Conservation (phyloP, 345 rosid genomes). For the Anastatica hierochuntica region DNA sequence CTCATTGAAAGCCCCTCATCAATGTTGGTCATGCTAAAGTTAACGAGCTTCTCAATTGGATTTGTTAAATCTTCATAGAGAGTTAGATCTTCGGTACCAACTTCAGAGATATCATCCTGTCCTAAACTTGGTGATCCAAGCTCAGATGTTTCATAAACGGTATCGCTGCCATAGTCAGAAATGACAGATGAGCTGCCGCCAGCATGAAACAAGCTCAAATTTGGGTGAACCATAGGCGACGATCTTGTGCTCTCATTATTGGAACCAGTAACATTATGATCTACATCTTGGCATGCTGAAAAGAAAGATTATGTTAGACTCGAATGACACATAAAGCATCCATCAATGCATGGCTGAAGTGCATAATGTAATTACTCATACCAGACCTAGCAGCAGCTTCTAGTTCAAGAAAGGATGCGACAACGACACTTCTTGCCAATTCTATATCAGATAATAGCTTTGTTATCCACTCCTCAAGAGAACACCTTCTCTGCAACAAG, state of each 20-base stretch:
- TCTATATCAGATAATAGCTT: slow-evolving; percentile 92
- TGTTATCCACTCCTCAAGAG: slow-evolving; percentile 95
- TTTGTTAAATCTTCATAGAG: slow-evolving; percentile 70
- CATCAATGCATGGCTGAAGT: too few species aligned
- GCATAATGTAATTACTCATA: slow-evolving; percentile 39
- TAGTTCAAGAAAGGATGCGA: slow-evolving; percentile 94
- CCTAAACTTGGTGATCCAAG: slow-evolving; percentile 70
- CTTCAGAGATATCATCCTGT: slow-evolving; percentile 58
- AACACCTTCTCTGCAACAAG: slow-evolving; percentile 86
- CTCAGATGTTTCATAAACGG: slow-evolving; percentile 88
- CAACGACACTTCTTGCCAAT: slow-evolving; percentile 73
- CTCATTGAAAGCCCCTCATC: slow-evolving; percentile 96
- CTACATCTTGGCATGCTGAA: slow-evolving; percentile 89
- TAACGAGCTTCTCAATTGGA: slow-evolving; percentile 80
- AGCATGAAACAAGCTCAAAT: slow-evolving; percentile 42
- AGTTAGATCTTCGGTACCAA: slow-evolving; percentile 55
- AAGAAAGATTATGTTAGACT: slow-evolving; percentile 13
- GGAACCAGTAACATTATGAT: slow-evolving; percentile 42
- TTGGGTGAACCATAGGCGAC: slow-evolving; percentile 36
- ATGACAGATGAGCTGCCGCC: slow-evolving; percentile 62
- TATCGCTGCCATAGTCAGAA: slow-evolving; percentile 94
- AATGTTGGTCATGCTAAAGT: slow-evolving; percentile 83
- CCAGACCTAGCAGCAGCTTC: slow-evolving; percentile 98
- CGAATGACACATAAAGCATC: background rate
- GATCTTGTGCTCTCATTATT: slow-evolving; percentile 32